Conservation (phyloP, 441 rosid species). For the Francoa sonchifolia region DNA sequence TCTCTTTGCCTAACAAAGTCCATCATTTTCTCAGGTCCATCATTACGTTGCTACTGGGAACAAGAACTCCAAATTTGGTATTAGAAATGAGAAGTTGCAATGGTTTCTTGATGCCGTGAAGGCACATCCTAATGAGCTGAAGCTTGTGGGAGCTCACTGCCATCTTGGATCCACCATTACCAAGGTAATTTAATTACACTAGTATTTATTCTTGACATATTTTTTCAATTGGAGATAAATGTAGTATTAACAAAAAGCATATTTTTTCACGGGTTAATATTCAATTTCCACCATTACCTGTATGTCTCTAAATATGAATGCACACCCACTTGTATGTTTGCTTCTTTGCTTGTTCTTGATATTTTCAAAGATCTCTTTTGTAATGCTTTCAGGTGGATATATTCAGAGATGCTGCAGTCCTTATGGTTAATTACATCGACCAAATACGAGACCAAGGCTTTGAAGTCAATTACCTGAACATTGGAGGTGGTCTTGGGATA, state of each 20-base stretch:
- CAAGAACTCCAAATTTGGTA: constrained; percentile 96
- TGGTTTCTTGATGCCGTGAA: constrained; percentile 95
- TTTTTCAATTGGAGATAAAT: background rate
- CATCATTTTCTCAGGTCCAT: constrained; percentile 46
- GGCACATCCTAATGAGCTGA: constrained; percentile 76
- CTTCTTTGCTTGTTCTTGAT: too few species aligned
- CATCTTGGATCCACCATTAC: constrained; percentile 98
- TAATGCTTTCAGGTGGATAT: constrained; percentile 62
- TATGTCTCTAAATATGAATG: too few species aligned
- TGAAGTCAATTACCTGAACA: constrained; percentile 75
- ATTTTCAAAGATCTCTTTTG: background rate
- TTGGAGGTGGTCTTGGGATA: constrained; percentile 97
- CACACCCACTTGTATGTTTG: too few species aligned
- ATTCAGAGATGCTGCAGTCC: constrained; percentile 86
- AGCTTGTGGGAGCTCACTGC: constrained; percentile 95
- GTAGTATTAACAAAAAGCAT: too few species aligned
- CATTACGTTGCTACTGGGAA: constrained; percentile 97
- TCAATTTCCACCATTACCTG: too few species aligned
- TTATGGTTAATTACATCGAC: constrained; percentile 87
- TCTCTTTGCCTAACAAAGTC: too few species aligned
- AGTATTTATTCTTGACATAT: constrained; percentile 4
- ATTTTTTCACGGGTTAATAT: too few species aligned
- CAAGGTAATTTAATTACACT: constrained; percentile 35
- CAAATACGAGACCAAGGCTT: constrained; percentile 83
- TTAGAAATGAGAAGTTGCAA: constrained; percentile 93